Percentiles rank a stretch among this genome's conserved stretches.
phyloP scores from a whole-genome alignment of 208 protist species.

The Leishmania martiniquensis region DNA sequence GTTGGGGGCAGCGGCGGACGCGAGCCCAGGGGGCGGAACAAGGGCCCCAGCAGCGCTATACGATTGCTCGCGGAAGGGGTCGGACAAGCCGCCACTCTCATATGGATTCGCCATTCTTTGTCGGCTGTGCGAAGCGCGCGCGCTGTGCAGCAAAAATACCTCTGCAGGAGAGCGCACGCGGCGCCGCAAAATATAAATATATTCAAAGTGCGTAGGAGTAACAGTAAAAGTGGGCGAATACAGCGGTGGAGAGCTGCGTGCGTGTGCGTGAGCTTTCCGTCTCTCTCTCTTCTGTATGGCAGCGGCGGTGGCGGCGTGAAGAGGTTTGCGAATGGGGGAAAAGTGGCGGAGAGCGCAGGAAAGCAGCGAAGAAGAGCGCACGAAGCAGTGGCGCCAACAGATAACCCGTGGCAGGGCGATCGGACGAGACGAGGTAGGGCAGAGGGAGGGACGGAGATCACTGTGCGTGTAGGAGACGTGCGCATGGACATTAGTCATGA shows the following conservation, averaged over 20 bases:
- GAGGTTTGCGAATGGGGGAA: neutral
- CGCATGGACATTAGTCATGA: neutral
- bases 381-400: neutral
- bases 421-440: neutral
- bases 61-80: constrained; percentile 63
- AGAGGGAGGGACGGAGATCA: neutral
- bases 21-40: constrained; percentile 8
- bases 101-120: constrained; percentile 64
- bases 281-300: no score
- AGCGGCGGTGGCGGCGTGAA: no score
- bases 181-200: no score
- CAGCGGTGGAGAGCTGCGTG: no score
- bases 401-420: neutral
- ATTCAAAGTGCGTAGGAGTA: no score
- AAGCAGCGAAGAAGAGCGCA: neutral
- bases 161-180: no score
- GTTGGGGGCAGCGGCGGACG: neutral
- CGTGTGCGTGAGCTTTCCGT: no score
- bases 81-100: constrained; percentile 35
- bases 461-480: neutral
- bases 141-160: neutral
- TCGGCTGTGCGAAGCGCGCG: neutral
- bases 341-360: neutral
- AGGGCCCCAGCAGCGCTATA: neutral
- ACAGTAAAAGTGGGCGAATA: no score